A percentile compares a stretch with the other conserved stretches of the same genome.
phyloP scores from a whole-genome alignment of 176 grass and related monocot species.

The Carex cristatella region DNA sequence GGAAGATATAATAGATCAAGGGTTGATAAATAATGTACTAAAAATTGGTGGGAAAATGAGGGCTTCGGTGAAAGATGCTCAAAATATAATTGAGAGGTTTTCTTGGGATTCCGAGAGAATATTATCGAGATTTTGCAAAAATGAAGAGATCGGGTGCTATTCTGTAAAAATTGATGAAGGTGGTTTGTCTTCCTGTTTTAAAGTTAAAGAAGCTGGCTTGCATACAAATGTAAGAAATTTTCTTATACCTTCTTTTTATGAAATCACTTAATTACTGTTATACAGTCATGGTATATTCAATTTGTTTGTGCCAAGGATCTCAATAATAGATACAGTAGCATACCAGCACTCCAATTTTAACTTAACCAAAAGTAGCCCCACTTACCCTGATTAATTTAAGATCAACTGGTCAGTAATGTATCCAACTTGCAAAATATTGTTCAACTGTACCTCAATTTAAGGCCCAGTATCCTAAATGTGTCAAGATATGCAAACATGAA shows the following conservation, averaged over 20 bases:
- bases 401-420: background rate
- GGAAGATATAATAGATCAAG: conserved; percentile 76
- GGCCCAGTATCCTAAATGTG: background rate
- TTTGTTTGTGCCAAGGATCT: too few relatives aligned
- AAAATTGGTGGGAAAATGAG: conserved; percentile 36
- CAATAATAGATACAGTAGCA: too few relatives aligned
- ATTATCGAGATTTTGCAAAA: conserved; percentile 38
- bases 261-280: background rate
- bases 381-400: background rate
- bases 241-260: background rate
- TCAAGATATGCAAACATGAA: too few relatives aligned
- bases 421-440: background rate
- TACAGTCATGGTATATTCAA: background rate
- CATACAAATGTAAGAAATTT: conserved; percentile 54
- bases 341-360: too few relatives aligned
- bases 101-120: conserved; percentile 43
- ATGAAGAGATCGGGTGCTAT: conserved; percentile 48
- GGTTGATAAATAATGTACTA: conserved; percentile 37
- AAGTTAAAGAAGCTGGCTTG: conserved; percentile 66
- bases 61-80: conserved; percentile 65
- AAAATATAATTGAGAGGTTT: conserved; percentile 48
- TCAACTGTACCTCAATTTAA: background rate
- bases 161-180: conserved; percentile 43
- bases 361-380: too few relatives aligned
- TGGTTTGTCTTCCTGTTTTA: conserved; percentile 58